Evolutionary conservation across 495 filamentous ascomycete genomes (phyloP).

Genomic region (Penicillium desertorum): DNA sequence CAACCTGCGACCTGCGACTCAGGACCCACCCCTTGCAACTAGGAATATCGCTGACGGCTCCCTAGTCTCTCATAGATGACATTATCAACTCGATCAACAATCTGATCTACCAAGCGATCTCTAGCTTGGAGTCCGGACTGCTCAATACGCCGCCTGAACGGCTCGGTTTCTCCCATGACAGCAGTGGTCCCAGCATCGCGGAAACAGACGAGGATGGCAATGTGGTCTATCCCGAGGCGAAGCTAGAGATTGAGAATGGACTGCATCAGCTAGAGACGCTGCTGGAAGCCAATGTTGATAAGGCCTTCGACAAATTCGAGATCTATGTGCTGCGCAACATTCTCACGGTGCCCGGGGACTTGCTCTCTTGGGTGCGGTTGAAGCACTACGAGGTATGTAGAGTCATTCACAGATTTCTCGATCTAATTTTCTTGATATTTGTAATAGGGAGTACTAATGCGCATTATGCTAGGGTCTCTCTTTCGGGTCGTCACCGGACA

Average conservation of each 20-base stretch:
- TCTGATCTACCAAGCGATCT: conserved; percentile 79
- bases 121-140: conserved; percentile 78
- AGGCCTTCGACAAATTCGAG: conserved; percentile 77
- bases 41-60: conserved; percentile 25
- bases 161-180: conserved; percentile 67
- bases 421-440: background rate
- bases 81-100: conserved; percentile 96
- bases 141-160: conserved; percentile 64
- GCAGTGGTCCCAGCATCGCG: conserved; percentile 47
- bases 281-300: conserved; percentile 77
- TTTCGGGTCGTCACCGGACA: conserved; percentile 34
- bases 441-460: conserved; percentile 17
- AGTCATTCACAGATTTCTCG: background rate
- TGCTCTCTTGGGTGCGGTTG: conserved; percentile 74
- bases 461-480: conserved; percentile 35
- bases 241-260: conserved; percentile 82
- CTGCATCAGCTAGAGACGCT: conserved; percentile 91
- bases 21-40: conserved; percentile 16
- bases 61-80: conserved; percentile 88
- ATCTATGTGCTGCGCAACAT: conserved; percentile 87
- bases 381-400: conserved; percentile 77
- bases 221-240: conserved; percentile 56
- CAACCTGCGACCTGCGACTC: conserved; percentile 5
- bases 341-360: conserved; percentile 69
- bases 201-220: conserved; percentile 56